Evolutionary conservation across 2,329 filamentous ascomycete genomes (phyloP).

Genomic region (Ophiobolus disseminans): DNA sequence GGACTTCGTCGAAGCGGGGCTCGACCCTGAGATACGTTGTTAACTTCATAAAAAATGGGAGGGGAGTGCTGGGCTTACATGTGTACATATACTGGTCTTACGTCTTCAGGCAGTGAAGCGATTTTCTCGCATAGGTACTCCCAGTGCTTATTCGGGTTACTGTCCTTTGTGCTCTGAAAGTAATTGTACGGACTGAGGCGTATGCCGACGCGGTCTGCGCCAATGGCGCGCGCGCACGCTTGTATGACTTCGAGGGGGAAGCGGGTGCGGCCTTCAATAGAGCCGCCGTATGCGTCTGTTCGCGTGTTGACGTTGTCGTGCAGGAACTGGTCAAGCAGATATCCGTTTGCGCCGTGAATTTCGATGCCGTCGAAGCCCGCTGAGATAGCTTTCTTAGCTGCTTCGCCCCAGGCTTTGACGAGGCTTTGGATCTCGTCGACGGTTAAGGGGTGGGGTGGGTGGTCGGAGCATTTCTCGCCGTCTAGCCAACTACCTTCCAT

Average conservation of each 20-base stretch:
- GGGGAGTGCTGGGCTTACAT: conserved; percentile 32
- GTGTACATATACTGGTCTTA: conserved; percentile 43
- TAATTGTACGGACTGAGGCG: conserved; percentile 46
- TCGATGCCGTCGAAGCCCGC: conserved; percentile 51
- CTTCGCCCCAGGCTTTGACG: conserved; percentile 49
- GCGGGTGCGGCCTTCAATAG: conserved; percentile 59
- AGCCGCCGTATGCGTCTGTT: conserved; percentile 60
- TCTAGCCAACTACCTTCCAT: conserved; percentile 51
- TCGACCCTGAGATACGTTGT: conserved; percentile 39
- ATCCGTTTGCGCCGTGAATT: conserved; percentile 51
- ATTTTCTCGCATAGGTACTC: conserved; percentile 54
- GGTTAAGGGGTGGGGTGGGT: conserved; percentile 45
- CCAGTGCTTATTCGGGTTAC: conserved; percentile 56
- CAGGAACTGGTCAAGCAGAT: conserved; percentile 61
- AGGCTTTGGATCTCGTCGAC: conserved; percentile 50
- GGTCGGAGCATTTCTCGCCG: conserved; percentile 45
- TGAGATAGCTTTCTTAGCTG: conserved; percentile 47
- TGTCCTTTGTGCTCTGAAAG: conserved; percentile 52
- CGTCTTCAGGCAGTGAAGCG: conserved; percentile 35
- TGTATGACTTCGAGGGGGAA: conserved; percentile 64
- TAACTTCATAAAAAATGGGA: not conserved
- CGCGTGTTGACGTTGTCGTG: conserved; percentile 59
- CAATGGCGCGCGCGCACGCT: conserved; percentile 42
- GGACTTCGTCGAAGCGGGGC: conserved; percentile 47
- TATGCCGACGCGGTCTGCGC: conserved; percentile 42